Evolutionary conservation across 805 yeast genomes (phyloP).

Genomic region (Kodamaea nitidulidarum): DNA sequence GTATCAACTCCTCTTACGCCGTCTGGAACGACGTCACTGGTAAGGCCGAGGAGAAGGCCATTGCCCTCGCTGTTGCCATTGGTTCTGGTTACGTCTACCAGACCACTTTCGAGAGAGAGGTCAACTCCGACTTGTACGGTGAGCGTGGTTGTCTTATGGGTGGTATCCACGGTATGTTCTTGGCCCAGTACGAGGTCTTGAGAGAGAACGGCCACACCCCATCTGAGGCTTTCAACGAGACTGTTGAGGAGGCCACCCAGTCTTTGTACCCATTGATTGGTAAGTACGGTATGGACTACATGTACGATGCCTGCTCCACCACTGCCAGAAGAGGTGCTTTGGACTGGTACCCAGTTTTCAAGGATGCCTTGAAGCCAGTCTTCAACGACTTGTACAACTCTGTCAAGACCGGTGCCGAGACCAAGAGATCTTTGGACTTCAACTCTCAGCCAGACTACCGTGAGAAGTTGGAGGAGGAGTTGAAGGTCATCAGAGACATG

Average conservation of each 20-base stretch:
- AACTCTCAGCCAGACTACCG: conserved; percentile 98
- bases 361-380: conserved; percentile 97
- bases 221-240: conserved; percentile 99
- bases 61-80: conserved; percentile 97
- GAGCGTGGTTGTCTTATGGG: conserved; percentile 99
- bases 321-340: conserved; percentile 99
- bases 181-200: conserved; percentile 99
- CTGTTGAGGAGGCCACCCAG: conserved; percentile 99
- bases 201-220: conserved; percentile 99
- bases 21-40: conserved; percentile 99
- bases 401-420: conserved; percentile 94
- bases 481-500: conserved; percentile 89
- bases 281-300: conserved; percentile 99
- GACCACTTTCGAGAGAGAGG: conserved; percentile 99
- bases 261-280: conserved; percentile 98
- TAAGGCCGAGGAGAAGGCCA: conserved; percentile 98
- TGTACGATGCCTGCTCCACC: conserved; percentile 99
- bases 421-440: conserved; percentile 96
- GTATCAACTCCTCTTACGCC: conserved; percentile 99
- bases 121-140: conserved; percentile 98
- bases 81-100: conserved; percentile 99
- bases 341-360: conserved; percentile 99
- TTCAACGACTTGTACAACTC: conserved; percentile 94
- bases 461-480: conserved; percentile 90
- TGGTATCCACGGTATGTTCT: conserved; percentile 99